These are phyloP conservation scores for Orobanche coerulescens DNA, from an alignment of 257 asterid genomes.

Conservation along the genomic window DNA sequence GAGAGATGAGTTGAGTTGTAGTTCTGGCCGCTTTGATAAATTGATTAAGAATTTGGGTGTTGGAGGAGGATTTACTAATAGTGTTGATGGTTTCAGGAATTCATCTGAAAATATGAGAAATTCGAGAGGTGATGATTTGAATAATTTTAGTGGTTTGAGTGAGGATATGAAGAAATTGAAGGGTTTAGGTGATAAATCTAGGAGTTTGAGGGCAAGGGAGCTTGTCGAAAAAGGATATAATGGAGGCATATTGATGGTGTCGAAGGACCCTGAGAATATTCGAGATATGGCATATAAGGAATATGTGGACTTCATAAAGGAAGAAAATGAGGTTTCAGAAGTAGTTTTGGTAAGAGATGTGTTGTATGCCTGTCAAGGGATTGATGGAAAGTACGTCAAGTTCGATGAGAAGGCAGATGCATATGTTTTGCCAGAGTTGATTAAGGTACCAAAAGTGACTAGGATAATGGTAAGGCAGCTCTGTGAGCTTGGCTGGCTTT, in stretches of 20 bases:
- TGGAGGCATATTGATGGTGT: constrained; percentile 76
- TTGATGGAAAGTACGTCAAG: constrained; percentile 73
- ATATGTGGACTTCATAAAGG: constrained; percentile 59
- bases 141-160: constrained; percentile 24
- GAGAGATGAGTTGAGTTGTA: constrained; percentile 24
- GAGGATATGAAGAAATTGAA: constrained; percentile 36
- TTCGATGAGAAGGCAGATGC: constrained; percentile 65
- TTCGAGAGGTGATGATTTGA: constrained; percentile 22
- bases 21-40: constrained; percentile 27
- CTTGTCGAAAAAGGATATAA: constrained; percentile 43
- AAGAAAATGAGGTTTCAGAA: constrained; percentile 81
- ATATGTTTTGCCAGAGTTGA: constrained; percentile 50
- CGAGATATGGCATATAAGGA: constrained; percentile 83
- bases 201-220: constrained; percentile 38
- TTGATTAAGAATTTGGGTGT: constrained; percentile 24
- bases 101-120: constrained; percentile 17
- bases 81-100: constrained; percentile 29
- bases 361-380: constrained; percentile 91
- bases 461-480: constrained; percentile 66
- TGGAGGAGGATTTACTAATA: constrained; percentile 27
- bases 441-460: constrained; percentile 65
- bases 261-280: constrained; percentile 73
- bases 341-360: constrained; percentile 88
- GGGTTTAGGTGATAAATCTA: constrained; percentile 34
- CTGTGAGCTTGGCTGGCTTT: constrained; percentile 92